Conservation (phyloP, 805 yeast genomes). For the Deakozyma indianensis region DNA sequence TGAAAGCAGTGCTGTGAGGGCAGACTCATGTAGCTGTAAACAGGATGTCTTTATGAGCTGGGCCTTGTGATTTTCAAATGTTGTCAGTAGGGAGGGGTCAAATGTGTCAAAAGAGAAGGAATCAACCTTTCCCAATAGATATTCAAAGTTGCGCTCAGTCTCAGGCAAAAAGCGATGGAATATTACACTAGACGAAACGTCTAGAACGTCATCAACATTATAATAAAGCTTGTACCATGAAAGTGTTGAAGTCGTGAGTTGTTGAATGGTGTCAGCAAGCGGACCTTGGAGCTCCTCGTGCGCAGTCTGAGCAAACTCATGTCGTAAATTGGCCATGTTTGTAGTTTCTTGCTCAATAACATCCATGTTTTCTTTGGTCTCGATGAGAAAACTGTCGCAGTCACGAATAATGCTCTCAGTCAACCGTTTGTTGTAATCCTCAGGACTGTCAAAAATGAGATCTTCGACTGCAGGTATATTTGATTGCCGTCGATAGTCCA, state of each 20-base stretch:
- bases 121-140: conserved; percentile 20
- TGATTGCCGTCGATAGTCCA: conserved; percentile 11
- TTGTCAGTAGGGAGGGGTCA: conserved; percentile 1
- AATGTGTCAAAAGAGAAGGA: conserved; percentile 3
- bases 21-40: conserved; percentile 16
- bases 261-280: conserved; percentile 15
- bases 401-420: conserved; percentile 14
- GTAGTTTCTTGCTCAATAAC: conserved; percentile 8
- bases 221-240: conserved; percentile 26
- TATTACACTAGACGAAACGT: conserved; percentile 10
- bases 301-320: conserved; percentile 22
- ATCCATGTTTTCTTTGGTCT: conserved; percentile 4
- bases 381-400: conserved; percentile 16
- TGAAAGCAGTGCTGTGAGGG: conserved; percentile 15
- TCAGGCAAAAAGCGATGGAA: conserved; percentile 15
- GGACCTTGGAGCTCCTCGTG: conserved; percentile 24
- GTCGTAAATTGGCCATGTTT: conserved; percentile 10
- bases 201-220: conserved; percentile 23
- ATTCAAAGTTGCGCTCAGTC: conserved; percentile 16
- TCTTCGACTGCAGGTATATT: conserved; percentile 12
- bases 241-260: conserved; percentile 8
- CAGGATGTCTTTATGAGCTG: conserved; percentile 3
- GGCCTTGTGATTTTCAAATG: background rate
- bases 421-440: conserved; percentile 8
- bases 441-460: conserved; percentile 7